Conservation (phyloP, 148 eudicot genomes). For the Fagopyrum esculentum region DNA sequence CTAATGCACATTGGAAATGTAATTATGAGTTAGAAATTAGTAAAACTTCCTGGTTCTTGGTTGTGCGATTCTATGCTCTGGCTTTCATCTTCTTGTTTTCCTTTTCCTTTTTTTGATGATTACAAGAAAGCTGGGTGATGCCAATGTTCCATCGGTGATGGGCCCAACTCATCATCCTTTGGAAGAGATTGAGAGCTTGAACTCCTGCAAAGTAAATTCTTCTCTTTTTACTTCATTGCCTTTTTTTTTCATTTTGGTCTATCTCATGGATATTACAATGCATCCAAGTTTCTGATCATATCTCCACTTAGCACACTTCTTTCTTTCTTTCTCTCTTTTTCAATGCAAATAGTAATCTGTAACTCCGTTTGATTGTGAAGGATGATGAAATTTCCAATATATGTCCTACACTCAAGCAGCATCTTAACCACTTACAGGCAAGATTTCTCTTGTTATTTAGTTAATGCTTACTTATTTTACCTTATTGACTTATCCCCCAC, state of each 20-base stretch:
- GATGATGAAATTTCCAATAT: slow-evolving; percentile 30
- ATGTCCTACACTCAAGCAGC: slow-evolving; percentile 59
- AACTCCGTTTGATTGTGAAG: slow-evolving; percentile 24
- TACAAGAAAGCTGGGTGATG: slow-evolving; percentile 39
- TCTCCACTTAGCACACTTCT: not conserved
- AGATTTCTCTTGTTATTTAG: slow-evolving; percentile 11
- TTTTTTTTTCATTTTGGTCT: not conserved
- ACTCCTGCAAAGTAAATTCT: slow-evolving; percentile 36
- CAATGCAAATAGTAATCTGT: slow-evolving; percentile 8
- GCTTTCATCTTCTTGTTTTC: not conserved
- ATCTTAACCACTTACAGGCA: slow-evolving; percentile 72
- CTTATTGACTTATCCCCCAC: slow-evolving; percentile 6
- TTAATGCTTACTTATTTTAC: slow-evolving; percentile 1
- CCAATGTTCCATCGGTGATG: slow-evolving; percentile 69
- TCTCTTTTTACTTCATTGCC: not conserved
- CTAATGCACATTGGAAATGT: not conserved
- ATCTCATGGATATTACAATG: not conserved
- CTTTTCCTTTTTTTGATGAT: slow-evolving; percentile 10
- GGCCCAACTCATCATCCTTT: slow-evolving; percentile 65
- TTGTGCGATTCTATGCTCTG: slow-evolving; percentile 10
- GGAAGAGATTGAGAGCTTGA: slow-evolving; percentile 52
- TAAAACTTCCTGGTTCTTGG: not conserved
- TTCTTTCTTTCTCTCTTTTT: slow-evolving; percentile 12
- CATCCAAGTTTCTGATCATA: not conserved
- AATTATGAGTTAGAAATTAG: not conserved